phyloP scores from a whole-genome alignment of 164 flowering plant species.

The Hamamelis virginiana region DNA sequence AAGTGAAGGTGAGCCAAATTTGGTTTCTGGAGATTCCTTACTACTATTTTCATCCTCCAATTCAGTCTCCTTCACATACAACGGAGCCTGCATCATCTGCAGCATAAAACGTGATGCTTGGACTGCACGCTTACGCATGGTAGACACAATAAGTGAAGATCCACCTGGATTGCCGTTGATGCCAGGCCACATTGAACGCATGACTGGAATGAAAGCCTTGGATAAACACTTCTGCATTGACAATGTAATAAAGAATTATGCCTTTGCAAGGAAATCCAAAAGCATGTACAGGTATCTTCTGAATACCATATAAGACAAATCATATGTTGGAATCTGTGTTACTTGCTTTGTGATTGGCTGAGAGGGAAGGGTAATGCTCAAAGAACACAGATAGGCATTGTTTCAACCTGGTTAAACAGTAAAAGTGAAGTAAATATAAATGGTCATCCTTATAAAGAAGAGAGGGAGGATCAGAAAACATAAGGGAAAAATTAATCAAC shows the following conservation, averaged over 20 bases:
- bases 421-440: neutral
- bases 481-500: slow-evolving; percentile 25
- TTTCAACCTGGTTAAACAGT: slow-evolving; percentile 56
- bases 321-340: neutral
- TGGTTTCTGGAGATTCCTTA: slow-evolving; percentile 26
- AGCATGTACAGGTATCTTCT: neutral
- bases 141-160: slow-evolving; percentile 57
- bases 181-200: slow-evolving; percentile 95
- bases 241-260: slow-evolving; percentile 1
- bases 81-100: slow-evolving; percentile 91
- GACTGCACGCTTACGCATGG: slow-evolving; percentile 75
- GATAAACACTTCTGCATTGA: slow-evolving; percentile 69
- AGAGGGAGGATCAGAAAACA: neutral
- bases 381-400: slow-evolving; percentile 94
- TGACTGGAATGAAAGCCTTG: slow-evolving; percentile 75
- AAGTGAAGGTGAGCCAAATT: slow-evolving; percentile 30
- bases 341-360: slow-evolving; percentile 82
- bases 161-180: slow-evolving; percentile 67
- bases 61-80: slow-evolving; percentile 46
- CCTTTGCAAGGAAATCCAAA: slow-evolving; percentile 5
- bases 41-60: slow-evolving; percentile 26
- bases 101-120: slow-evolving; percentile 95
- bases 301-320: neutral
- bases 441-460: neutral
- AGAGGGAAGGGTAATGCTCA: slow-evolving; percentile 88